Conservation (phyloP, 2,329 filamentous ascomycete genomes). For the Periconia sp. region DNA sequence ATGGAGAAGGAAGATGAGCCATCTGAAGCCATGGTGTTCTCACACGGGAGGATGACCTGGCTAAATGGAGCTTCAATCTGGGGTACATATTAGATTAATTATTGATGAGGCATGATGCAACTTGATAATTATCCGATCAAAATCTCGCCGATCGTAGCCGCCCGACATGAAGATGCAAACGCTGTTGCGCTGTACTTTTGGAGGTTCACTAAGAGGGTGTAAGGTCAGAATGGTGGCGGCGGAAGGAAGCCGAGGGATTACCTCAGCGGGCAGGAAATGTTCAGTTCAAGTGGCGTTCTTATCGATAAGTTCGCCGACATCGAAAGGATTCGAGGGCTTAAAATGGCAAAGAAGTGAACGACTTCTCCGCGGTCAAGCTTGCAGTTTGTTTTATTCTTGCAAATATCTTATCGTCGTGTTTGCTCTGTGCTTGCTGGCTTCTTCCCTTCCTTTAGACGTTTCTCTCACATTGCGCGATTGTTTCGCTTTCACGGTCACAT, state of each 20-base stretch:
- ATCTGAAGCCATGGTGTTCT: slow-evolving; percentile 23
- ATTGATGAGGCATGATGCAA: slow-evolving; percentile 11
- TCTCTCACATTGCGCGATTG: slow-evolving; percentile 1
- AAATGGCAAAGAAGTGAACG: slow-evolving; percentile 11
- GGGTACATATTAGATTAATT: slow-evolving; percentile 20
- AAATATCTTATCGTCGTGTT: not conserved
- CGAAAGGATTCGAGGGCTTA: slow-evolving; percentile 4
- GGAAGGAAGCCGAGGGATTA: slow-evolving; percentile 21
- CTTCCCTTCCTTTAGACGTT: not conserved
- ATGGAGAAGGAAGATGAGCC: not conserved
- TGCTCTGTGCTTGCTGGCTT: slow-evolving; percentile 1
- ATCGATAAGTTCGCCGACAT: slow-evolving; percentile 32
- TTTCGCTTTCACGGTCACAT: slow-evolving; percentile 8
- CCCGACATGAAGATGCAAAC: slow-evolving; percentile 18
- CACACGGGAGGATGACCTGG: slow-evolving; percentile 15
- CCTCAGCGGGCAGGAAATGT: not conserved
- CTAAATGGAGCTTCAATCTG: slow-evolving; percentile 32
- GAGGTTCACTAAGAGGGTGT: not conserved
- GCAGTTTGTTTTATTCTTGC: slow-evolving; percentile 1
- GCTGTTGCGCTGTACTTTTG: not conserved
- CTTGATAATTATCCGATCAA: not conserved
- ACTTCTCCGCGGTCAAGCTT: slow-evolving; percentile 6
- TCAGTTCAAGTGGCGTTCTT: slow-evolving; percentile 17
- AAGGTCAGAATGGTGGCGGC: slow-evolving; percentile 21
- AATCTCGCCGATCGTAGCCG: not conserved